Conservation (phyloP, 306 rosid genomes). For the Abrus precatorius region DNA sequence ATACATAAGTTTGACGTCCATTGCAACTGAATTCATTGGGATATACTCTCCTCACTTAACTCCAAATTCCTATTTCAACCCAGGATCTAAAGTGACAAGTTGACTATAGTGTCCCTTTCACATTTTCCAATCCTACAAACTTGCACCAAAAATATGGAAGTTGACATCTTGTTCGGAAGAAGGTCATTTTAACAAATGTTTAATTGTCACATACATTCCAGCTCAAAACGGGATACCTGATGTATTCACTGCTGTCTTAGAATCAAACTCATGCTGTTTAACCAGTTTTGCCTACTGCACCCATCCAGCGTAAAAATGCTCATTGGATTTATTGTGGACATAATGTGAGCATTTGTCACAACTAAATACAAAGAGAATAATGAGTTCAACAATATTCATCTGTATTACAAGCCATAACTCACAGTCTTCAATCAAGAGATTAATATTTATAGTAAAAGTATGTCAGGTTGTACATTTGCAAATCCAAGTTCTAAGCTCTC, state of each 20-base stretch:
- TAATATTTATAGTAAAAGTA: not conserved
- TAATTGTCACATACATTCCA: not conserved
- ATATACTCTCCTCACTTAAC: not conserved
- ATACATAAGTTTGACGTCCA: conserved; percentile 1
- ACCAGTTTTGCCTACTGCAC: not conserved
- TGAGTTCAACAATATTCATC: not conserved
- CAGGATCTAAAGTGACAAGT: not conserved
- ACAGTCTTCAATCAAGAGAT: not conserved
- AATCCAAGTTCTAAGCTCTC: conserved; percentile 28
- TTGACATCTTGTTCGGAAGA: not conserved
- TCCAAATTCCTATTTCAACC: not conserved
- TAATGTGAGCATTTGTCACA: not conserved
- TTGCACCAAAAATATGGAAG: not conserved
- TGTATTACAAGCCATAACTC: conserved; percentile 1
- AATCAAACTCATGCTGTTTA: not conserved
- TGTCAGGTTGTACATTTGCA: conserved; percentile 12
- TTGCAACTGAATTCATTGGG: not conserved
- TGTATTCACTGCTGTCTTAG: not conserved
- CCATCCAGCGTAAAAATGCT: not conserved
- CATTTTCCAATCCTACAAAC: not conserved
- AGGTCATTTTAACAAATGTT: not conserved
- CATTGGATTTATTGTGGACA: not conserved
- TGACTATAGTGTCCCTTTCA: not conserved
- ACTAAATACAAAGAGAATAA: not conserved
- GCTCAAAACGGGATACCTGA: not conserved